Conservation (phyloP, 148 eudicot species). For the Vaccinium vitisidaea region DNA sequence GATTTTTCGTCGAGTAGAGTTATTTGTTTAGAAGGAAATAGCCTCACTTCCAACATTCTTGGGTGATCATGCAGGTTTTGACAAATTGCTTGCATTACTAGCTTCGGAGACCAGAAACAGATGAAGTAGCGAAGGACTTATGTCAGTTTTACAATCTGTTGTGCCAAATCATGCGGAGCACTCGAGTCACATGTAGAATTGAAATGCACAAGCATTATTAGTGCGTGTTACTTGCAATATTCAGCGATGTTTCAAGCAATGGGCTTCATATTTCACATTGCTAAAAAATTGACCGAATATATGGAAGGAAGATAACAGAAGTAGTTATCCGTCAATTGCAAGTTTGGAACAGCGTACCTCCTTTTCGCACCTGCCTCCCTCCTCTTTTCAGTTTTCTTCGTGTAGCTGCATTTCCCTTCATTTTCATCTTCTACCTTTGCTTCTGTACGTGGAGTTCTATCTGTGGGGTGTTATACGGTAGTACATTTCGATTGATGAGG, state of each 20-base stretch:
- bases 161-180: background rate
- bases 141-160: background rate
- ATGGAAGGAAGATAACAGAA: background rate
- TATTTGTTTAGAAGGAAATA: background rate
- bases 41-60: background rate
- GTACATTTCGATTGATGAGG: no score
- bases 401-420: background rate
- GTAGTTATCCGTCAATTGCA: background rate
- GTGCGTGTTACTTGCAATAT: background rate
- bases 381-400: background rate
- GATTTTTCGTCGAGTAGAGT: background rate
- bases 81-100: constrained; percentile 78
- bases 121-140: background rate
- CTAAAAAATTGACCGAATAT: background rate
- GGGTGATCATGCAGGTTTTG: constrained; percentile 53
- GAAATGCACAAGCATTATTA: background rate
- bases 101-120: constrained; percentile 80
- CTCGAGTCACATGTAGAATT: constrained; percentile 6
- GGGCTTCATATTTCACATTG: background rate
- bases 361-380: background rate
- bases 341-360: background rate
- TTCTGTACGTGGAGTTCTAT: background rate
- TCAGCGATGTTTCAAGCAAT: background rate
- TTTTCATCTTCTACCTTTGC: background rate
- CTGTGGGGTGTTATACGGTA: background rate